Evolutionary conservation across 2,329 filamentous ascomycete species (phyloP).

Genomic region (Ophiostoma pallidulum): DNA sequence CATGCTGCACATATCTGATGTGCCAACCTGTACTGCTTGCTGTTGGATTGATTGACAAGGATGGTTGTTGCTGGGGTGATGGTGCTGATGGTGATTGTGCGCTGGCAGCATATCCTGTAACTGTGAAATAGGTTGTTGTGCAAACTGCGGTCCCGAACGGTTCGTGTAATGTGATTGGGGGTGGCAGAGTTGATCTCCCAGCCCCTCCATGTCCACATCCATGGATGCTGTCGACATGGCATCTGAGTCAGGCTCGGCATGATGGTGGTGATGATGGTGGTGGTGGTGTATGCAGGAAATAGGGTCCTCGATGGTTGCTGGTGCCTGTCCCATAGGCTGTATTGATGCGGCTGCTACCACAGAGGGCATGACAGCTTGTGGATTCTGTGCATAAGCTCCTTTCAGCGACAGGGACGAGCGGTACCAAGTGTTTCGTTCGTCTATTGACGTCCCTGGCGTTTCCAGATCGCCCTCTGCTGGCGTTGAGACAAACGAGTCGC

Average conservation of each 20-base stretch:
- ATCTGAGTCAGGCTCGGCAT: background rate
- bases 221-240: background rate
- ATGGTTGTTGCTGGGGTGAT: background rate
- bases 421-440: constrained; percentile 8
- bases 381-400: too few relatives aligned
- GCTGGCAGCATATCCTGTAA: background rate
- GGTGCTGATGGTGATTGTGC: background rate
- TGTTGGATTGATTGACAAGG: background rate
- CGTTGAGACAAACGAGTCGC: constrained; percentile 7
- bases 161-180: background rate
- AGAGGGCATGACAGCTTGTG: too few relatives aligned
- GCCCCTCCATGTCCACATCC: constrained; percentile 8
- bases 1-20: background rate
- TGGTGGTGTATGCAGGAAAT: background rate
- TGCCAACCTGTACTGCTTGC: background rate
- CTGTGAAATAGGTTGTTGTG: background rate
- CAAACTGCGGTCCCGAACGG: background rate
- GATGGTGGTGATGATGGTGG: background rate
- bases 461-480: constrained; percentile 1
- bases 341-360: background rate
- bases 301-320: background rate
- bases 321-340: background rate
- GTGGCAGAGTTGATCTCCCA: background rate
- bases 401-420: too few relatives aligned
- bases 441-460: background rate